phyloP scores from a whole-genome alignment of 306 rosid species.

The apple (Malus domestica) region DNA sequence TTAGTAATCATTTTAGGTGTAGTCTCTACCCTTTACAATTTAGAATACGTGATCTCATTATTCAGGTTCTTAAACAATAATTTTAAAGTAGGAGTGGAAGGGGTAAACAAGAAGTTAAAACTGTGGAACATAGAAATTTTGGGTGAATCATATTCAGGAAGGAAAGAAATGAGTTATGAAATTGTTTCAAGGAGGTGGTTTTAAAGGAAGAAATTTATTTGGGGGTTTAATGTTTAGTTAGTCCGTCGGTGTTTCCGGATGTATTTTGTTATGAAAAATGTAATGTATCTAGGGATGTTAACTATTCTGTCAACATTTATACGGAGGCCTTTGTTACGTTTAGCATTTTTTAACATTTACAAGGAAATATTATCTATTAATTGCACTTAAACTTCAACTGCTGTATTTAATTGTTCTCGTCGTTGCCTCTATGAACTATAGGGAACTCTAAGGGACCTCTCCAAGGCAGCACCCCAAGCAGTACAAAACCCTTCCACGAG shows the following conservation, averaged over 20 bases:
- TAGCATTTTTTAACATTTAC: neutral
- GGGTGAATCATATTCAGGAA: neutral
- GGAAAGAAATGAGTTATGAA: neutral
- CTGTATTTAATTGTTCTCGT: neutral
- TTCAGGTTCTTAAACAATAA: neutral
- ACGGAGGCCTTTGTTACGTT: no score
- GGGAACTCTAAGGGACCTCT: conserved; percentile 68
- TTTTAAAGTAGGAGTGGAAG: neutral
- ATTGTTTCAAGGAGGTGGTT: neutral
- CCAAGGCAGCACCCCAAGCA: conserved; percentile 36
- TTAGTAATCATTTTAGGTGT: no score
- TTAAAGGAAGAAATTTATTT: neutral
- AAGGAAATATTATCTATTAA: neutral
- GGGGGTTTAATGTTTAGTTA: neutral
- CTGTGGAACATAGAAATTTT: neutral
- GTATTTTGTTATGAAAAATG: neutral
- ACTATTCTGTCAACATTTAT: no score
- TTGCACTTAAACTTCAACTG: neutral
- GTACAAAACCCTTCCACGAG: conserved; percentile 37
- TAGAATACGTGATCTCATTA: neutral
- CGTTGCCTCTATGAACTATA: conserved; percentile 14
- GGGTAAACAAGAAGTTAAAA: neutral
- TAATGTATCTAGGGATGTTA: no score
- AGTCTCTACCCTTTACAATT: no score
- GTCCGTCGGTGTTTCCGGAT: neutral